phyloP scores from a whole-genome alignment of 306 rosid genomes.

The Fragaria vesca region DNA sequence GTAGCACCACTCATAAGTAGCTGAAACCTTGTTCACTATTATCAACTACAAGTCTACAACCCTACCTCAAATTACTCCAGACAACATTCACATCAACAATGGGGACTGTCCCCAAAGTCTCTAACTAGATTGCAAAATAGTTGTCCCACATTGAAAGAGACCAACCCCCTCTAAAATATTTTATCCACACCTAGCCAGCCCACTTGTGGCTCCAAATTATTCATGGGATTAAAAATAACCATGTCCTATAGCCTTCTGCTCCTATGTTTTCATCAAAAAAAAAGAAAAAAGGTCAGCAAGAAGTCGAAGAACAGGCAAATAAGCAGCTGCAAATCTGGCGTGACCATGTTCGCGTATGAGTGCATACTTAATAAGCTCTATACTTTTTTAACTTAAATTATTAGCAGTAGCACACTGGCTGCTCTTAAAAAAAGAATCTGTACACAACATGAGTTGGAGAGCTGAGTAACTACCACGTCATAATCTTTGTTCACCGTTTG shows the following conservation, averaged over 20 bases:
- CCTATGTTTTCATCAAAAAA: not conserved
- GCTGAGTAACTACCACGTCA: not conserved
- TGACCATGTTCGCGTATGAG: not conserved
- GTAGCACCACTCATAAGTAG: not conserved
- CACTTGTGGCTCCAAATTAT: constrained; percentile 16
- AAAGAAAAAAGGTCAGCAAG: not conserved
- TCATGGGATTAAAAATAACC: not conserved
- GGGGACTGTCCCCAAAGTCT: not conserved
- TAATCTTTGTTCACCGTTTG: not conserved
- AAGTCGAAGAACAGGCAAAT: not conserved
- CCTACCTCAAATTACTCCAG: constrained; percentile 13
- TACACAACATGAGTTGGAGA: not conserved
- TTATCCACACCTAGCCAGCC: not conserved
- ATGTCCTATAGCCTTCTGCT: not conserved
- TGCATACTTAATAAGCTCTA: not conserved
- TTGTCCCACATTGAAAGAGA: constrained; percentile 29
- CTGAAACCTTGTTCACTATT: not conserved
- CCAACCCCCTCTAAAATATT: not conserved
- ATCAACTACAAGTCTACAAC: not conserved
- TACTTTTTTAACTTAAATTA: not conserved
- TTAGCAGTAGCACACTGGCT: not conserved
- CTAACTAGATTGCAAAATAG: constrained; percentile 8
- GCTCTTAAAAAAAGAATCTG: not conserved
- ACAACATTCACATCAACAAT: constrained; percentile 17
- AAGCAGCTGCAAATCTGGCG: not conserved